These are phyloP conservation scores for Castanea sativa DNA, from an alignment of 306 rosid genomes.

Conservation along the genomic window DNA sequence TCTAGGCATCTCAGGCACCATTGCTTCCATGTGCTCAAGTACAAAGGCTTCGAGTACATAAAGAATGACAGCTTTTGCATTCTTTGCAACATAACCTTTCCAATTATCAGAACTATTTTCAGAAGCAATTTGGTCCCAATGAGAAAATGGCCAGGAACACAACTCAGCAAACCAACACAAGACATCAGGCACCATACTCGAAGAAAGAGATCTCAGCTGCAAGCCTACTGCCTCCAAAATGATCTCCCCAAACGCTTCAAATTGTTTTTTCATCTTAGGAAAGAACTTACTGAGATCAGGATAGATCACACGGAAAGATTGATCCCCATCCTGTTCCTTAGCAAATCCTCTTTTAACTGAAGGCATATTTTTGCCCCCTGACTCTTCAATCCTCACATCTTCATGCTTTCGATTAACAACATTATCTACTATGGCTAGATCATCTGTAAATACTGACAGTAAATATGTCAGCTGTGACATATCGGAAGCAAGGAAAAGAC, in stretches of 20 bases:
- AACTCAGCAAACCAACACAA: constrained; percentile 87
- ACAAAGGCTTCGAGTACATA: constrained; percentile 78
- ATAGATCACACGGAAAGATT: constrained; percentile 65
- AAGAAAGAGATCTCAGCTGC: constrained; percentile 82
- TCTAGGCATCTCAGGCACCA: constrained; percentile 88
- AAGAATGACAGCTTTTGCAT: constrained; percentile 81
- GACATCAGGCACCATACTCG: constrained; percentile 71
- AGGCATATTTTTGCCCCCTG: constrained; percentile 26
- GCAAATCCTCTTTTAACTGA: constrained; percentile 37
- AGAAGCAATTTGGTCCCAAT: constrained; percentile 30
- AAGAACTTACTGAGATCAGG: constrained; percentile 79
- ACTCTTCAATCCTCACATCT: constrained; percentile 45
- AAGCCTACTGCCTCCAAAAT: constrained; percentile 89
- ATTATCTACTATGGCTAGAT: constrained; percentile 77
- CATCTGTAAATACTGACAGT: constrained; percentile 78
- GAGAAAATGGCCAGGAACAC: constrained; percentile 75
- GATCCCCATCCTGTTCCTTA: constrained; percentile 38
- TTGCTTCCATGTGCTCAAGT: constrained; percentile 86
- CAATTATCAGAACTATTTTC: constrained; percentile 35
- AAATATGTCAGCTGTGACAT: constrained; percentile 65
- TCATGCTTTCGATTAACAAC: constrained; percentile 45
- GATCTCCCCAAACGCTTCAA: constrained; percentile 75
- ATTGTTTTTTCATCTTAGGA: constrained; percentile 76
- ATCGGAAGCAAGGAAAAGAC: constrained; percentile 72
- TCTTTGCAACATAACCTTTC: constrained; percentile 81